Evolutionary conservation across 345 rosid genomes (phyloP).

Genomic region (Luvunga scandens): DNA sequence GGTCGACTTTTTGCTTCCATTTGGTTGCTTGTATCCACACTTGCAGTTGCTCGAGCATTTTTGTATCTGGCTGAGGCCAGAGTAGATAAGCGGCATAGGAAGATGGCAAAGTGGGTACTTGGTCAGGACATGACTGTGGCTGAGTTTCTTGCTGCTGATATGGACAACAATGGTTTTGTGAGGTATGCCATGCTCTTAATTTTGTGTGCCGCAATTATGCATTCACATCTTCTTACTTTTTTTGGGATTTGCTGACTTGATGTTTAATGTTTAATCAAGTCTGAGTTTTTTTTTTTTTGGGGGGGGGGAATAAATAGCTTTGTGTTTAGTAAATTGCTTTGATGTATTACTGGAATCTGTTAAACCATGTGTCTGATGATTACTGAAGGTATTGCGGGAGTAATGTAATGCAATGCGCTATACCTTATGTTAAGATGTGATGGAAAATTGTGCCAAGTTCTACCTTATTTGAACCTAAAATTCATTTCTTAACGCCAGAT

Average conservation of each 20-base stretch:
- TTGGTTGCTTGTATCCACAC: constrained; percentile 90
- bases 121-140: constrained; percentile 78
- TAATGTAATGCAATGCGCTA: neutral
- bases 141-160: constrained; percentile 85
- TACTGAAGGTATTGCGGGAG: neutral
- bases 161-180: constrained; percentile 74
- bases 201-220: neutral
- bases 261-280: neutral
- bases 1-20: constrained; percentile 81
- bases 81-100: constrained; percentile 84
- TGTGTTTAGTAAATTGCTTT: neutral
- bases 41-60: constrained; percentile 85
- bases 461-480: neutral
- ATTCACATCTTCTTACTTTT: constrained; percentile 2
- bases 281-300: neutral
- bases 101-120: constrained; percentile 72
- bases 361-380: neutral
- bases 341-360: neutral
- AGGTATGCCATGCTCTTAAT: constrained; percentile 44
- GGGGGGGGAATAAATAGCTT: neutral
- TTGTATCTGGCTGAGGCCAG: constrained; percentile 81
- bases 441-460: neutral
- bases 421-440: neutral
- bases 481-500: neutral
- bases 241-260: neutral